A percentile compares a stretch with the other conserved stretches of the same genome.
Conservation (phyloP, 257 asterid species). For the Jasminum sambac region DNA sequence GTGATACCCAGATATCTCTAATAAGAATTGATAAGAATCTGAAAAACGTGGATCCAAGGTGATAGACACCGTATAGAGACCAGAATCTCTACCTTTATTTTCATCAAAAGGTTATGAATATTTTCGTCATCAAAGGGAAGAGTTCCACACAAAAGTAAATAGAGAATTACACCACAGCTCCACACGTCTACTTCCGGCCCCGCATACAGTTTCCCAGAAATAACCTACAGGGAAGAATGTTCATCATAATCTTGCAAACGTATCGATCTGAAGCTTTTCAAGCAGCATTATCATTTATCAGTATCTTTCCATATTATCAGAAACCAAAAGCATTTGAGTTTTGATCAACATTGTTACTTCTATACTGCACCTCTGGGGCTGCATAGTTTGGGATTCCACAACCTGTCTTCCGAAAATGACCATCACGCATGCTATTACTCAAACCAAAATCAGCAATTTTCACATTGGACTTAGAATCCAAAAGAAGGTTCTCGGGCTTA, state of each 20-base stretch:
- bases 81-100: constrained; percentile 70
- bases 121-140: constrained; percentile 98
- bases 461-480: constrained; percentile 90
- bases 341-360: not conserved
- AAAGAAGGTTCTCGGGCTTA: constrained; percentile 91
- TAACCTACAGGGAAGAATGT: no score
- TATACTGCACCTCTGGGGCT: constrained; percentile 83
- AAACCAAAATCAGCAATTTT: constrained; percentile 98
- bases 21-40: constrained; percentile 9
- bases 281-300: not conserved
- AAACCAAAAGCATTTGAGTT: not conserved
- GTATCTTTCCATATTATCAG: constrained; percentile 15
- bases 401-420: constrained; percentile 97
- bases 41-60: not conserved
- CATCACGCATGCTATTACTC: constrained; percentile 98
- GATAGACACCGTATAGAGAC: constrained; percentile 3
- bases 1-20: not conserved
- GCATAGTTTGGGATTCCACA: constrained; percentile 99
- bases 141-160: constrained; percentile 97
- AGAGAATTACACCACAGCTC: constrained; percentile 99
- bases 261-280: no score
- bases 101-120: constrained; percentile 94
- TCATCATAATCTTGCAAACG: no score
- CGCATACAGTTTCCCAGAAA: constrained; percentile 93
- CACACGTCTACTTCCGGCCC: constrained; percentile 99